A percentile compares a stretch with the other conserved stretches of the same genome.
These are phyloP conservation scores for Amylostereum areolatum DNA, from an alignment of 1,284 basidiomycete genomes.

Conservation along the genomic window DNA sequence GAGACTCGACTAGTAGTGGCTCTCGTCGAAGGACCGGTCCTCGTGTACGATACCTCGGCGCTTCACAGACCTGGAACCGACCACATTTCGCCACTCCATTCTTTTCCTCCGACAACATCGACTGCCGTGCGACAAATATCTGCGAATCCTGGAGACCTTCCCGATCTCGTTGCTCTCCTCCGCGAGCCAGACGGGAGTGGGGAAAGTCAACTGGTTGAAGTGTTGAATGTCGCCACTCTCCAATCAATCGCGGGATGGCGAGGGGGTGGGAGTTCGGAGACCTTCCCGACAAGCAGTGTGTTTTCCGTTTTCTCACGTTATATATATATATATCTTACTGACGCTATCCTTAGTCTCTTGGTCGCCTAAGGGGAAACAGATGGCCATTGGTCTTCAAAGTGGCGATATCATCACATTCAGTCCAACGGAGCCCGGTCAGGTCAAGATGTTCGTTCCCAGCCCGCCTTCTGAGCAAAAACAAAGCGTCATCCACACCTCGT, in stretches of 20 bases:
- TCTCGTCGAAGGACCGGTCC: constrained; percentile 48
- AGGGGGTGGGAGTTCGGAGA: constrained; percentile 38
- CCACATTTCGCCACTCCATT: constrained; percentile 38
- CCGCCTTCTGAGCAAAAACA: constrained; percentile 48
- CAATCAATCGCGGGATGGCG: constrained; percentile 60
- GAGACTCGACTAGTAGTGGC: constrained; percentile 58
- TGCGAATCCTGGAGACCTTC: constrained; percentile 60
- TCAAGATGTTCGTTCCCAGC: constrained; percentile 52
- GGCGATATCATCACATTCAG: constrained; percentile 72
- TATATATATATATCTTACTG: constrained; percentile 4
- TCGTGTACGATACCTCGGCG: constrained; percentile 47
- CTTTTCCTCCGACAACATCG: constrained; percentile 36
- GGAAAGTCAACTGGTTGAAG: constrained; percentile 38
- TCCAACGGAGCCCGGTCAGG: constrained; percentile 46
- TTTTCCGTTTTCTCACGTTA: constrained; percentile 11
- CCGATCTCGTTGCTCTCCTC: constrained; percentile 56
- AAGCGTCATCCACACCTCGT: constrained; percentile 51
- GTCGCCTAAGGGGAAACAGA: constrained; percentile 85
- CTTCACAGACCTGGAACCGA: constrained; percentile 42
- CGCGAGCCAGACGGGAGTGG: constrained; percentile 34
- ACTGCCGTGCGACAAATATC: constrained; percentile 46
- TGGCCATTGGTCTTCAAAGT: constrained; percentile 67
- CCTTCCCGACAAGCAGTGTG: constrained; percentile 54
- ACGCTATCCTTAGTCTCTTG: constrained; percentile 52
- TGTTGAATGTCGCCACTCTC: constrained; percentile 49